A percentile compares a stretch with the other conserved stretches of the same genome.
These are phyloP conservation scores for Pythium chondricola DNA, from an alignment of 352 stramenopile species.

Conservation along the genomic window DNA sequence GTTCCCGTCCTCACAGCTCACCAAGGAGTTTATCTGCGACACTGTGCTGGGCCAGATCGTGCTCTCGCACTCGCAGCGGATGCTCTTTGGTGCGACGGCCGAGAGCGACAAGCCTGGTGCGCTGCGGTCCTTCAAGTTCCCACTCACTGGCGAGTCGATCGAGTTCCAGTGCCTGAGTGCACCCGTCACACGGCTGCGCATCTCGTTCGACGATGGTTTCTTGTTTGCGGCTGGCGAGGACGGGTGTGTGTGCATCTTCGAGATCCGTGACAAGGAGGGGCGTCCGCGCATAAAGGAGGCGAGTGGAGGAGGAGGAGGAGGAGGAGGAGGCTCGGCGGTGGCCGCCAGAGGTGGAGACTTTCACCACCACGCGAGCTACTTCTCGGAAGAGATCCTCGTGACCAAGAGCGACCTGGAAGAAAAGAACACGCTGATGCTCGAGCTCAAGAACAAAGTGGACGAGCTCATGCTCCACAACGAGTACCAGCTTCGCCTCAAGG, in stretches of 20 bases:
- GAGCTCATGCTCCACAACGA: constrained; percentile 93
- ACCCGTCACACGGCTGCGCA: constrained; percentile 71
- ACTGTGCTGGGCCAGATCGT: constrained; percentile 79
- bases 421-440: constrained; percentile 86
- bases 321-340: constrained; percentile 7
- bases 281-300: constrained; percentile 39
- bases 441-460: constrained; percentile 94
- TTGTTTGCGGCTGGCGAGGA: constrained; percentile 87
- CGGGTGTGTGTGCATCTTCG: constrained; percentile 82
- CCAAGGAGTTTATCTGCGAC: constrained; percentile 79
- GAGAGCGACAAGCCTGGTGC: constrained; percentile 71
- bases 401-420: constrained; percentile 92
- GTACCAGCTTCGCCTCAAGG: constrained; percentile 92
- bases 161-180: constrained; percentile 82
- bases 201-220: constrained; percentile 87
- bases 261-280: constrained; percentile 85
- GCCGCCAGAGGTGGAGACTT: constrained; percentile 9
- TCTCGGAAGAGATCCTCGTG: constrained; percentile 76
- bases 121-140: constrained; percentile 86
- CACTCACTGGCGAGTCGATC: constrained; percentile 85
- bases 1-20: constrained; percentile 65
- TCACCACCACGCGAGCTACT: constrained; percentile 22
- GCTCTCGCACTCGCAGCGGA: constrained; percentile 74
- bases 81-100: constrained; percentile 84
- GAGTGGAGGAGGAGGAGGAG: background rate